These are phyloP conservation scores for Termitomyces sp. DNA, from an alignment of 768 basidiomycete species.

Conservation along the genomic window DNA sequence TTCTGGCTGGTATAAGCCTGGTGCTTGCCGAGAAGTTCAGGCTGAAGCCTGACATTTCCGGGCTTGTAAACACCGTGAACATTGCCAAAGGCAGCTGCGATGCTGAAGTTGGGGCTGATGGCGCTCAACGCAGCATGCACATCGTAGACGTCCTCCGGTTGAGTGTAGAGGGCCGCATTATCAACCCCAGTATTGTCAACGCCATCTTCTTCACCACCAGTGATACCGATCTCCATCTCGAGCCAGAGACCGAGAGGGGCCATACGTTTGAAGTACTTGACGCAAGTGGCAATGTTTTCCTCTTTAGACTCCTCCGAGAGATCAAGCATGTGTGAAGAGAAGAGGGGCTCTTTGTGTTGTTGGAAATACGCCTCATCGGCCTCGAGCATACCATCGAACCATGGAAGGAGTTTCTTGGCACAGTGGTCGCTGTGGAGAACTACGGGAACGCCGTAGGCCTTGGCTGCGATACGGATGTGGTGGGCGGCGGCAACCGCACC, in stretches of 20 bases:
- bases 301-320: slow-evolving; percentile 91
- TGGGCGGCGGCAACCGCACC: slow-evolving; percentile 92
- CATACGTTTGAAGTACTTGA: slow-evolving; percentile 94
- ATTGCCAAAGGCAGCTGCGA: slow-evolving; percentile 98
- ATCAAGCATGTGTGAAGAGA: slow-evolving; percentile 99
- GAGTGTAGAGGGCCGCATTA: slow-evolving; percentile 93
- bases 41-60: slow-evolving; percentile 92
- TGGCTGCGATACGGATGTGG: slow-evolving; percentile 85
- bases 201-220: slow-evolving; percentile 98
- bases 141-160: slow-evolving; percentile 94
- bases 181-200: slow-evolving; percentile 97
- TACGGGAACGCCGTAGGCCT: slow-evolving; percentile 93
- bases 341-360: slow-evolving; percentile 80
- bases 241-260: slow-evolving; percentile 90
- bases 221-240: slow-evolving; percentile 99
- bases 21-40: slow-evolving; percentile 89
- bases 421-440: slow-evolving; percentile 98
- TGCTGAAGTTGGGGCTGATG: slow-evolving; percentile 92
- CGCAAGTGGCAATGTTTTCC: slow-evolving; percentile 92
- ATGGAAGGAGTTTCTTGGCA: slow-evolving; percentile 94
- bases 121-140: slow-evolving; percentile 80
- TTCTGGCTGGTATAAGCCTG: slow-evolving; percentile 72
- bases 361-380: slow-evolving; percentile 94
- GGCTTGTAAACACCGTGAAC: slow-evolving; percentile 99
- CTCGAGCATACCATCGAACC: slow-evolving; percentile 99